A percentile compares a stretch with the other conserved stretches of the same genome.
phyloP scores from a whole-genome alignment of 129 eudicot genomes.

The Flaveria sonorensis region DNA sequence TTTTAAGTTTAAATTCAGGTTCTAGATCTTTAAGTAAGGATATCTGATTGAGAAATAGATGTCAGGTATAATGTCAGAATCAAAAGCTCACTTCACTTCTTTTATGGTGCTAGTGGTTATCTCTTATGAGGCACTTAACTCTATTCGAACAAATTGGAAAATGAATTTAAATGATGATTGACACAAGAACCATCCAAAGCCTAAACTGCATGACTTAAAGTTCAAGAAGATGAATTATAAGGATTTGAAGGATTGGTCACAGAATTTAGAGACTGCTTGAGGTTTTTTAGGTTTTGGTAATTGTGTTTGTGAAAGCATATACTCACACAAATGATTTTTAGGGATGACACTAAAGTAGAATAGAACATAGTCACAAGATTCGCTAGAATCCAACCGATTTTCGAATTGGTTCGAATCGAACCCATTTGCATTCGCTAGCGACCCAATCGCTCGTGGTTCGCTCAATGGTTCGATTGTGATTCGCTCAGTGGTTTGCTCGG shows the following conservation, averaged over 20 bases:
- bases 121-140: neutral
- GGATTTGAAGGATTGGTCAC: neutral
- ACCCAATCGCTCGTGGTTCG: too few species aligned
- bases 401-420: too few species aligned
- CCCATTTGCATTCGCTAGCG: too few species aligned
- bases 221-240: neutral
- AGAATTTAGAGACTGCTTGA: neutral
- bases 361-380: too few species aligned
- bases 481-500: too few species aligned
- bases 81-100: neutral
- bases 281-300: neutral
- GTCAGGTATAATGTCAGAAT: neutral
- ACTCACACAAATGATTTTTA: neutral
- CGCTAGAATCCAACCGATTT: too few species aligned
- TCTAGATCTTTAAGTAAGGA: neutral
- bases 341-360: neutral
- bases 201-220: slow-evolving; percentile 1
- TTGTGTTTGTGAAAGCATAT: neutral
- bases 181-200: neutral
- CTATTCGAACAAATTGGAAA: neutral
- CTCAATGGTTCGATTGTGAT: too few species aligned
- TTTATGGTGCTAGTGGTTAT: neutral
- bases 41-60: neutral
- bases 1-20: neutral
- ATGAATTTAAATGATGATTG: neutral